Evolutionary conservation across 2,329 filamentous ascomycete species (phyloP), one percentile per base, ranked within the genome.

Genomic region (Huntiella moniliformis): DNA sequence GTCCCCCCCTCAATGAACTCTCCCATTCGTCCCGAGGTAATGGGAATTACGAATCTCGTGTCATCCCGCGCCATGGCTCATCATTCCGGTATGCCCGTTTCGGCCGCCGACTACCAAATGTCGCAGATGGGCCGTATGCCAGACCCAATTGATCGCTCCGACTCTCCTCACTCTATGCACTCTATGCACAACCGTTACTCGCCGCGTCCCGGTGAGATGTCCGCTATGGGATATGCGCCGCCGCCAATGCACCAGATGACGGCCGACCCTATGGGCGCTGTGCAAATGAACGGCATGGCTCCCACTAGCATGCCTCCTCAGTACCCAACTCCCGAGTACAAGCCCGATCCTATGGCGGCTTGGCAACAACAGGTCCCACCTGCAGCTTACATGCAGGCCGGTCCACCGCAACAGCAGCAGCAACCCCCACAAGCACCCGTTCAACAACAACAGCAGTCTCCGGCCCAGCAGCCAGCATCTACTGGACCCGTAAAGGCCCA

Each of bases 401-500:
- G 57, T 42, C 59, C 58, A 44, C 58, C 57, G 18, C 59, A 63
- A 43, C 58, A 31, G 6, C 46, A 47, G 46, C 56, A 58, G 40
- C 59, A 59, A 45, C 58, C 57, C 15, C 55, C 56, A 18, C 52
- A 53, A 44, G 61, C 56, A 42, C 22, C 31, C 28, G 12, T 28
- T 2, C 33, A 18, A 52, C 53, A 48, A 45, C 51, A 53, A 32
- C 57, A 58, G 45, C 59, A 58, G 45, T 58, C 57, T 16, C 54
- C 56, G 4, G 58, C 62, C 44, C 59, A 45, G 18, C 47, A 49
- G 38, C 34, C 38, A 7, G 42, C 37, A 22, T 31, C 38, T 12
- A 41, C 47, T 17, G 44, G 60, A 13, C 62, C 67, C 1, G 56
- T 61, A 8, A 74, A 95, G 63, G 78, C 83, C 1, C 95, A 91